phyloP scores from a whole-genome alignment of 495 filamentous ascomycete species.

The Neurospora tetrasperma region DNA sequence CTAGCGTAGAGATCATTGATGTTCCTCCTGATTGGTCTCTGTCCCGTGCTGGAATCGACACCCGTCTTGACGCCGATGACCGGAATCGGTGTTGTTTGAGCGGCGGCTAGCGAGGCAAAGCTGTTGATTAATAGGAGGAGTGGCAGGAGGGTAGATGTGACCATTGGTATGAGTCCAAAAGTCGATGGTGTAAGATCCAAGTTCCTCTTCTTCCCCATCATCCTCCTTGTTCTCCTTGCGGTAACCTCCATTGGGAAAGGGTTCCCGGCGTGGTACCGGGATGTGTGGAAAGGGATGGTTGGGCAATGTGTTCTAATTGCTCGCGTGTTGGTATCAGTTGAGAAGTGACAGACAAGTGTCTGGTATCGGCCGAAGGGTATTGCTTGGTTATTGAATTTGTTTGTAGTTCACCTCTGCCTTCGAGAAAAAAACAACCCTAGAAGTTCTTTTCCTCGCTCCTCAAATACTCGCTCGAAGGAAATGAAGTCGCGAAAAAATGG shows the following conservation, averaged over 20 bases:
- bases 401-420: not conserved
- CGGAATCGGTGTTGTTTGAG: slow-evolving; percentile 14
- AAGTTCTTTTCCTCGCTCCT: not conserved
- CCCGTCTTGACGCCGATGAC: slow-evolving; percentile 29
- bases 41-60: slow-evolving; percentile 24
- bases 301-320: not conserved
- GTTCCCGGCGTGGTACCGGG: not conserved
- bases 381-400: not conserved
- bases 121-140: not conserved
- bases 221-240: not conserved
- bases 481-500: not conserved
- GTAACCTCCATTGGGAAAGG: not conserved
- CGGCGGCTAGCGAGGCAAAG: not conserved
- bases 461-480: not conserved
- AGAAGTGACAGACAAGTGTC: not conserved
- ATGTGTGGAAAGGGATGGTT: not conserved
- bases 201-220: not conserved
- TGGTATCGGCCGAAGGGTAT: not conserved
- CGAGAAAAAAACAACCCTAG: not conserved
- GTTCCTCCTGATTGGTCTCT: slow-evolving; percentile 26
- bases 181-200: not conserved
- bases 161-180: not conserved
- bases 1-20: slow-evolving; percentile 27
- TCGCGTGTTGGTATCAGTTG: not conserved
- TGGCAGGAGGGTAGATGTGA: not conserved